Base-by-base conservation (phyloP, 2,329 filamentous ascomycete genomes). In the Penicillium sp. region DNA sequence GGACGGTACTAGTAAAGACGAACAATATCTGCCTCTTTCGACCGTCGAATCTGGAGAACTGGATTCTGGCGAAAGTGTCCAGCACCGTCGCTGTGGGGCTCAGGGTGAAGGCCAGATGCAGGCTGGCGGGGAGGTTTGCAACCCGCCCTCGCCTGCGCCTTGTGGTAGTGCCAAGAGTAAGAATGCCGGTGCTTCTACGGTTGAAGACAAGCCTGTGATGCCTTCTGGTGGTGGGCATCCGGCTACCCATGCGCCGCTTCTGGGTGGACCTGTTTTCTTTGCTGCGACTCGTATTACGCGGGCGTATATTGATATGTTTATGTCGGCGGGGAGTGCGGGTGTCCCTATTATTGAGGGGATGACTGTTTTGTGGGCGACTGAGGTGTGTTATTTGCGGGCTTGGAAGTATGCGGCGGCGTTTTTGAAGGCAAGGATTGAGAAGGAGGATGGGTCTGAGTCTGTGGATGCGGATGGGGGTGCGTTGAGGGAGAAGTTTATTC, bases 331-430 rank as follows among this genome's bases (percentile, higher is more conserved):
- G 12, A 78, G 79, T 49, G 73, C 79, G 0, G 77, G 76, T 7
- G 75, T 77, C 2, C 79, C 73, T 1, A 68, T 89, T 66, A 73
- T 92, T 2, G 87, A 91, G 68, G 87, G 86, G 6, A 78, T 90
- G 58, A 81, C 90, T 2, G 80, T 89, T n/a, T 81, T 92, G 23
- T 92, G 88, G 85, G 85, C 85, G n/a, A 90, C 87, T 1, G 89
- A 93, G 73, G 84, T 79, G 45, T 82, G 80, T 56, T 88, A 87
- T 66, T 67, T 86, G 18, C 77, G 82, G 37, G 80, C 85, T 12
- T 88, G 85, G 85, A 77, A 75, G 9, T 73, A 69, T 65, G 75
- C 73, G 22, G 66, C 61, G 4, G 55, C 46, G 5, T 61, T 67
- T 40, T 72, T 79, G 62, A 68, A 74, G 18, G 60, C 65, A 1